Base-by-base conservation (phyloP, 2,329 filamentous ascomycete species). In the Penicillium rolfsii region DNA sequence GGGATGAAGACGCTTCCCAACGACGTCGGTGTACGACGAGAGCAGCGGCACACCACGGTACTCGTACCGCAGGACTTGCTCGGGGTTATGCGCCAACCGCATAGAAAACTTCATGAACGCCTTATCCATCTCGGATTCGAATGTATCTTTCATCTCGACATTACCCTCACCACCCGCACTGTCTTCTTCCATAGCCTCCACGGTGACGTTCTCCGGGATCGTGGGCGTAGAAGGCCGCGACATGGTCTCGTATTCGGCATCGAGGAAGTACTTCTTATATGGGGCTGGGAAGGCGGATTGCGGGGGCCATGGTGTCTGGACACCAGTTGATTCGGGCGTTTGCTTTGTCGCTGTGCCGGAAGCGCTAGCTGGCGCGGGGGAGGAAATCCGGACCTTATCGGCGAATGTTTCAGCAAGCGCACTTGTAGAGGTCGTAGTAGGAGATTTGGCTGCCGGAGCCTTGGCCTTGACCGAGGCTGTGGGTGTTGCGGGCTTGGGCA, bases 171-270 rank as follows among this genome's bases (percentile, higher is more conserved):
- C 76, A 64, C 60, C 76, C 59, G 49, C 72, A 61, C 72, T 71
- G 49, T 69, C 64, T 57, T 75, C 73, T 8, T 80, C 76, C 41
- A 76, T 69, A 58, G 74, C 70, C 54, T 77, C 79, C 74, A 61
- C 72, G 52, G 81, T 82, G 38, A 83, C 77, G 57, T 80, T 80
- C 33, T 79, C 76, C 43, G 80, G 81, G 38, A 78, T 73, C 4
- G 79, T 83, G 46, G 84, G 83, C 33, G 78, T 77, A 0, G 84
- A 83, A 2, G 70, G 77, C 9, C 77, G 77, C 67, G 87, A 91
- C 28, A 98, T 85, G 4, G 90, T 91, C 77, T 99, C 95, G 78
- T 91, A 96, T 72, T 97, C 94, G 55, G 94, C 94, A 68, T 98
- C 95, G 48, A 94, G 87, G 80, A 92, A 91, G 72, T 89, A 90